Base-by-base conservation (phyloP, 2,329 filamentous ascomycete species). In the Penicillium verrucosum region DNA sequence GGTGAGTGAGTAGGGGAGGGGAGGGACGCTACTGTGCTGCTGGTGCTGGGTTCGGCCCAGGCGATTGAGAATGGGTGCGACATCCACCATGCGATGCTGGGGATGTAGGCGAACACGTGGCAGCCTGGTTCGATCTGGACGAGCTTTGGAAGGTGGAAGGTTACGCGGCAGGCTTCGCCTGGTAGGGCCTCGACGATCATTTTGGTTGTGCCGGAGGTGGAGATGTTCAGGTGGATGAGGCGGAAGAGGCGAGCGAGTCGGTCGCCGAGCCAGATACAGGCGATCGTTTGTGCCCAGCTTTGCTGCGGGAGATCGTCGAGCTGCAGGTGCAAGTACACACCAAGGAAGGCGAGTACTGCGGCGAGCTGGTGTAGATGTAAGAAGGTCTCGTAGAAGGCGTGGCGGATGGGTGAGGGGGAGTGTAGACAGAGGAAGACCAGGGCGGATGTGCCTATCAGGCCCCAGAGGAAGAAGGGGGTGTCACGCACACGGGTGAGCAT, bases 361-460 rank as follows among this genome's bases (percentile, higher is more conserved):
- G 73, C 70, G 12, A 78, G 61, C 58, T 80, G 77, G 64, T 81
- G 78, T 7, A 79, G 62, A 58, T 80, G 77, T 25, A 80, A 64
- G 61, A 99, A 99, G 1, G 91, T 95, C 77, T 99, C 94, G 78
- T 99, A 99, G 72, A 96, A 97, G 38, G 92, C 92, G 74, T 97
- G 93, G 59, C 94, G 87, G 50, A 99, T 70, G 0, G 92, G 88
- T 2, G 91, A 80, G 10, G 74, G 72, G 1, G 78, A 77, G 58
- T 80, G 78, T 11, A 77, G 57, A 1, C 68, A 43, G 10, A 81
- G 71, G 36, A 76, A 68, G 25, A 74, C 48, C 71, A 80, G 71
- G 0, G 73, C 62, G 23, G 70, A 57, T 0, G 74, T 75, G 23
- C 77, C 80, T 9, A 85, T 51, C 12, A 79, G 51, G 3, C 79